A percentile compares a stretch with the other conserved stretches of the same genome.
Evolutionary conservation across 345 rosid genomes (phyloP).

Genomic region (Acer negundo): DNA sequence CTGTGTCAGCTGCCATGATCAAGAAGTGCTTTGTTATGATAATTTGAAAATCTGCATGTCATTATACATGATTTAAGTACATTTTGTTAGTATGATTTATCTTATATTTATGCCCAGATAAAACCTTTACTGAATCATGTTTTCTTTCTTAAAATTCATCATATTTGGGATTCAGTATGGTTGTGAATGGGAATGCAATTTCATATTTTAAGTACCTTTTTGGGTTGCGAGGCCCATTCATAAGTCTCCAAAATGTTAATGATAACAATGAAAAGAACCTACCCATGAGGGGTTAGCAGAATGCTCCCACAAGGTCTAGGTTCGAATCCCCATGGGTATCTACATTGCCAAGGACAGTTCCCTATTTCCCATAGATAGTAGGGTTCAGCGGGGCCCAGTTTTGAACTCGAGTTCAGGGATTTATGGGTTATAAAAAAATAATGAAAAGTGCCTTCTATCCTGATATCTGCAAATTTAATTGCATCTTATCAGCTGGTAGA

Average conservation of each 20-base stretch:
- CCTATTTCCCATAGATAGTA: too few species aligned
- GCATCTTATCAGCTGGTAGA: not conserved
- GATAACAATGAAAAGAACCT: not conserved
- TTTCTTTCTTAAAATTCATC: not conserved
- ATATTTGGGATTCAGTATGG: not conserved
- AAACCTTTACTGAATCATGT: not conserved
- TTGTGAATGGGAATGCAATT: not conserved
- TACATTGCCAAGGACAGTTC: too few species aligned
- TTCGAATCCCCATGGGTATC: too few species aligned
- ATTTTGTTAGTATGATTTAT: not conserved
- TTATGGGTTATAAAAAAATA: too few species aligned
- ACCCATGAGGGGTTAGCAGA: too few species aligned
- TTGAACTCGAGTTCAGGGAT: too few species aligned
- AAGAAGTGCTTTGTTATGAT: slow-evolving; percentile 1
- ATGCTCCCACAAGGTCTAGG: too few species aligned
- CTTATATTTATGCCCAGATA: not conserved
- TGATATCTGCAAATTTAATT: too few species aligned
- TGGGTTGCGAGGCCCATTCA: not conserved
- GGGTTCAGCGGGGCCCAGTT: too few species aligned
- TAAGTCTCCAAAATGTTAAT: not conserved
- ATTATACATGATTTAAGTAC: too few species aligned
- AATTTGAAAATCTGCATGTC: not conserved
- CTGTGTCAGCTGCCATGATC: not conserved
- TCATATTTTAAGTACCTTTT: not conserved
- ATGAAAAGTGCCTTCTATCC: not conserved